Conservation (phyloP, 2,329 filamentous ascomycete species). For the Fusarium nanum region DNA sequence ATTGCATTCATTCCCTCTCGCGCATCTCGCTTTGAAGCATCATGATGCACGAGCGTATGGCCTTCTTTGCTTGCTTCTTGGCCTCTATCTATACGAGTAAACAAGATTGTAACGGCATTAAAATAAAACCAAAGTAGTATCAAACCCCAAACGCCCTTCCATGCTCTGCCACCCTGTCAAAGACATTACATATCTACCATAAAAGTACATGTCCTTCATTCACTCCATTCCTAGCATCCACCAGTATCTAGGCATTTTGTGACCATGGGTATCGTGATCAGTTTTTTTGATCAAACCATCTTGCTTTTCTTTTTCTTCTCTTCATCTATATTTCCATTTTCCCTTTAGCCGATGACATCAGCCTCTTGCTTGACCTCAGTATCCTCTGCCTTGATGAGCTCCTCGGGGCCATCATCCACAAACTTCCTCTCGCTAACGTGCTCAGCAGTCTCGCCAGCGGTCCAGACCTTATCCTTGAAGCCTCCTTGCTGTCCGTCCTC, state of each 20-base stretch:
- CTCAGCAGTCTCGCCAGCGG: conserved; percentile 65
- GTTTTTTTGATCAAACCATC: conserved; percentile 32
- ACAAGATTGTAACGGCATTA: conserved; percentile 33
- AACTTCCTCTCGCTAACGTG: conserved; percentile 93
- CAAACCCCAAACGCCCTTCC: conserved; percentile 46
- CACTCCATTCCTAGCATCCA: conserved; percentile 28
- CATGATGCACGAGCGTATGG: conserved; percentile 37
- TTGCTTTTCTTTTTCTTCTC: conserved; percentile 6
- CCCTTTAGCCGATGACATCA: conserved; percentile 53
- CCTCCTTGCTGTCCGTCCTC: conserved; percentile 88
- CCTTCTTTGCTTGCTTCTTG: conserved; percentile 29
- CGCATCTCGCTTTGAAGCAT: conserved; percentile 35
- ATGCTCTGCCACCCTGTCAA: conserved; percentile 45
- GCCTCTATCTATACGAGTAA: conserved; percentile 45
- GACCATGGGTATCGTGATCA: conserved; percentile 40
- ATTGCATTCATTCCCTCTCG: conserved; percentile 42
- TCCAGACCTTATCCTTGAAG: conserved; percentile 93
- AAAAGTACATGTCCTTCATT: conserved; percentile 48
- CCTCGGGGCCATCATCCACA: conserved; percentile 77
- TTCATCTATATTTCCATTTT: conserved; percentile 29
- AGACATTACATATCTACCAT: conserved; percentile 46
- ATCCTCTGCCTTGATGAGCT: conserved; percentile 75
- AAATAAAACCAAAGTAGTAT: conserved; percentile 13
- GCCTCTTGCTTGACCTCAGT: conserved; percentile 53
- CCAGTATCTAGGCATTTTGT: conserved; percentile 14